These are phyloP conservation scores for Corymbia maculata DNA, from an alignment of 345 rosid species.

Conservation along the genomic window DNA sequence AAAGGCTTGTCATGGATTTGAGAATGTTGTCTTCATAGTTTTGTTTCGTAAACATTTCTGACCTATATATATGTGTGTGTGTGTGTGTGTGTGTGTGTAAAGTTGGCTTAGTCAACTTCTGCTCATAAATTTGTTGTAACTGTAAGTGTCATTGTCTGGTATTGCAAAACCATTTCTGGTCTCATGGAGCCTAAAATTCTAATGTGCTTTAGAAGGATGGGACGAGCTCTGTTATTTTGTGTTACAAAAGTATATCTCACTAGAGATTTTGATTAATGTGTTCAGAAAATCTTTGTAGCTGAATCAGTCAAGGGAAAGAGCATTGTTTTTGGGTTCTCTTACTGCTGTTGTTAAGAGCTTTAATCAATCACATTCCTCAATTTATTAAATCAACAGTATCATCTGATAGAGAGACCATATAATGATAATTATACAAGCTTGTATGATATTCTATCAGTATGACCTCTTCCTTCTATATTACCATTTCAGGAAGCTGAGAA, in stretches of 20 bases:
- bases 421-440: background rate
- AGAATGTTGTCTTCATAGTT: background rate
- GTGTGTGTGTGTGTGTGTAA: too few species aligned
- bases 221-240: background rate
- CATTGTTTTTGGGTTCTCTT: background rate
- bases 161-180: background rate
- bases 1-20: background rate
- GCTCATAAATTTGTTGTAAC: background rate
- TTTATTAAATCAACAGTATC: background rate
- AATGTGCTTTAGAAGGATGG: background rate
- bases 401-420: background rate
- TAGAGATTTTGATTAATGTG: background rate
- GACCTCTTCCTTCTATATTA: background rate
- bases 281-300: background rate
- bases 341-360: background rate
- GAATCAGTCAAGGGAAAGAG: background rate
- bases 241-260: background rate
- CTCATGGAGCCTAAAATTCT: background rate
- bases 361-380: background rate
- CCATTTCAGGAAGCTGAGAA: constrained; percentile 74
- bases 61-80: too few species aligned
- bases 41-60: background rate
- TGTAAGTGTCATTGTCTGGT: background rate
- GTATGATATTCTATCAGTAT: background rate
- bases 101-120: background rate